A percentile compares a stretch with the other conserved stretches of the same genome.
These are phyloP conservation scores for Lactifluus hygrophoroides DNA, from an alignment of 768 basidiomycete species.

Conservation along the genomic window DNA sequence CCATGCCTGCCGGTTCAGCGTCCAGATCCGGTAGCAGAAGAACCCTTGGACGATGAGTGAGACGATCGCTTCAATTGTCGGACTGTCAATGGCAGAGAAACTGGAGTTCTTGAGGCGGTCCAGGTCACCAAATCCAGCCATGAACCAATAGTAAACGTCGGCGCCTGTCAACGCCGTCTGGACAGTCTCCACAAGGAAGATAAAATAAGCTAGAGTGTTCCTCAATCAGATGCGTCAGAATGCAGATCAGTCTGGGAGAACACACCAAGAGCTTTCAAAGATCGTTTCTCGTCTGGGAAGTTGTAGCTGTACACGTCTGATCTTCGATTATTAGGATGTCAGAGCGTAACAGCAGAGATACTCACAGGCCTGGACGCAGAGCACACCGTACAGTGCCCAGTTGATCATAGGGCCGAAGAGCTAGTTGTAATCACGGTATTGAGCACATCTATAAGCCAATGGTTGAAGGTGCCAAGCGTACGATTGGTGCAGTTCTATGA, in stretches of 20 bases:
- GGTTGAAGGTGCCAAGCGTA: background rate
- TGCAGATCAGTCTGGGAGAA: background rate
- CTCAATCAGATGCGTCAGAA: background rate
- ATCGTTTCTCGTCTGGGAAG: constrained; percentile 2
- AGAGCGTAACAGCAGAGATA: no score
- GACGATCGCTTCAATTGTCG: background rate
- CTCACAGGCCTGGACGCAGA: constrained; percentile 1
- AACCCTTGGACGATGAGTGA: background rate
- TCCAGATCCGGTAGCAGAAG: constrained; percentile 7
- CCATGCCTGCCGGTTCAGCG: background rate
- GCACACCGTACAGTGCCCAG: background rate
- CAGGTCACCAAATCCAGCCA: background rate
- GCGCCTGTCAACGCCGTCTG: background rate
- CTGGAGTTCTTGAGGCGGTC: background rate
- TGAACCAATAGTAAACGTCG: constrained; percentile 6
- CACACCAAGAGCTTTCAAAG: constrained; percentile 1
- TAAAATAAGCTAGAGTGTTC: background rate
- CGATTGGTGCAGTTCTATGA: background rate
- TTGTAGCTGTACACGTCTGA: constrained; percentile 9
- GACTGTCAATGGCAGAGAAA: background rate
- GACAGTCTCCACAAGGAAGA: background rate
- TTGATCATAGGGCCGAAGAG: background rate
- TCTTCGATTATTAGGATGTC: background rate
- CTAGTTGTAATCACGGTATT: background rate
- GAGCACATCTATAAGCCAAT: background rate